Conservation (phyloP, 2,329 filamentous ascomycete species). For the Phoma sp. region DNA sequence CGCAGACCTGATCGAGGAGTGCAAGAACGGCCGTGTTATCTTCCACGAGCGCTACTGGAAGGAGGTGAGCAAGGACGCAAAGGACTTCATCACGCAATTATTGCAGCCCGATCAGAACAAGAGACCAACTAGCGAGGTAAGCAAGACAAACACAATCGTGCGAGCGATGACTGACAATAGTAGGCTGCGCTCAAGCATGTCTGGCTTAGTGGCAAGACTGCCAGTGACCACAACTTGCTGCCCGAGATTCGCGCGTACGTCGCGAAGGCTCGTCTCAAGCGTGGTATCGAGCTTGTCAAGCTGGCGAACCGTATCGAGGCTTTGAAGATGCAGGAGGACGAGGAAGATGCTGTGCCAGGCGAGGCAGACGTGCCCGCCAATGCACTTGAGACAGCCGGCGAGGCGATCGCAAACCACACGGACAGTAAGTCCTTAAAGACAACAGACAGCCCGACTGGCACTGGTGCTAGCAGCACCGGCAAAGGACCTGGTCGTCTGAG, state of each 20-base stretch:
- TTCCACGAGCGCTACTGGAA: constrained; percentile 99
- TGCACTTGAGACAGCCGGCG: constrained; percentile 62
- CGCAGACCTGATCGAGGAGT: constrained; percentile 92
- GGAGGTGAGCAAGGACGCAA: constrained; percentile 93
- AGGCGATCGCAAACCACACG: constrained; percentile 47
- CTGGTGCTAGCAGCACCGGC: constrained; percentile 20
- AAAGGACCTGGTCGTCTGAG: constrained; percentile 60
- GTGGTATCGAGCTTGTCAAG: constrained; percentile 95
- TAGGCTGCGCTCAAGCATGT: constrained; percentile 79
- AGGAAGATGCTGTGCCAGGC: constrained; percentile 71
- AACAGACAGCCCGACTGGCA: constrained; percentile 10
- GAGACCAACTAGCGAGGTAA: constrained; percentile 78
- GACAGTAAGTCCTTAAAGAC: constrained; percentile 30
- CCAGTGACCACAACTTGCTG: constrained; percentile 94
- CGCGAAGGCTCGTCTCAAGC: constrained; percentile 85
- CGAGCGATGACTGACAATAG: constrained; percentile 18
- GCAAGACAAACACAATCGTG: neutral
- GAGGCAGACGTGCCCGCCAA: constrained; percentile 68
- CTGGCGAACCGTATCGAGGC: constrained; percentile 93
- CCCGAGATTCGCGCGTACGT: constrained; percentile 96
- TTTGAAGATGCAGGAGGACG: constrained; percentile 92
- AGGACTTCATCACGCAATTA: constrained; percentile 86
- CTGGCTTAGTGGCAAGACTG: constrained; percentile 91
- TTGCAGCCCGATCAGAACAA: constrained; percentile 79
- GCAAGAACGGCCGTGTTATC: constrained; percentile 79